phyloP scores from a whole-genome alignment of 768 basidiomycete genomes.

The Exidia glandulosa region DNA sequence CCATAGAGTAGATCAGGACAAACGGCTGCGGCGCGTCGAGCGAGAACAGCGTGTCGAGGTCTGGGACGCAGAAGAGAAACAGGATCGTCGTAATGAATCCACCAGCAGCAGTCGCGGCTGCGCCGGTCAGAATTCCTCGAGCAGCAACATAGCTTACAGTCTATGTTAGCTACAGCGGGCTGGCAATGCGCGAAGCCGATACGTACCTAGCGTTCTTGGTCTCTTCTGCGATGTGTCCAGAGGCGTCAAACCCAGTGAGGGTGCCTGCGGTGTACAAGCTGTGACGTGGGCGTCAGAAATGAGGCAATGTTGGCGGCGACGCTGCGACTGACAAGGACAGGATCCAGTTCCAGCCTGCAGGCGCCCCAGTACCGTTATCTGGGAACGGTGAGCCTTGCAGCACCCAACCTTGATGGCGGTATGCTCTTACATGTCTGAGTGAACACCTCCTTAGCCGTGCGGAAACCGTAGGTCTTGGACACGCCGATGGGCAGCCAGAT shows the following conservation, averaged over 20 bases:
- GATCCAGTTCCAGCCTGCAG: constrained; percentile 85
- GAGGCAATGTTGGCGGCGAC: background rate
- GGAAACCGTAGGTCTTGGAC: constrained; percentile 80
- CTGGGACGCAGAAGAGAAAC: constrained; percentile 77
- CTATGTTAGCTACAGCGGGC: background rate
- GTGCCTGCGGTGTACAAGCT: constrained; percentile 83
- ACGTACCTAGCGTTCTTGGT: constrained; percentile 65
- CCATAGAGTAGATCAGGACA: constrained; percentile 75
- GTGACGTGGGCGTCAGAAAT: background rate
- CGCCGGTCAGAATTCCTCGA: constrained; percentile 70
- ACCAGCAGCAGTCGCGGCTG: constrained; percentile 65
- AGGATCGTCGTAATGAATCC: constrained; percentile 71
- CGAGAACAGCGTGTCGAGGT: constrained; percentile 62
- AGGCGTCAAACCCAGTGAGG: constrained; percentile 84
- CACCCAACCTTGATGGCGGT: background rate
- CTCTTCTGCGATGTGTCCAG: constrained; percentile 82
- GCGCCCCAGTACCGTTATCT: constrained; percentile 87
- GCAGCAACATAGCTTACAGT: constrained; percentile 58
- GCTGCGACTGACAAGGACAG: constrained; percentile 56
- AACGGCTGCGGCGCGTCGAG: constrained; percentile 84
- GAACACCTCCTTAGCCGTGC: constrained; percentile 74
- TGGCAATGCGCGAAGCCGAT: background rate
- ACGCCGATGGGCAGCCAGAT: constrained; percentile 93
- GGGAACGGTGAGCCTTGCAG: background rate
- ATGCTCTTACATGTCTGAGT: constrained; percentile 54